Base-by-base conservation (phyloP, 495 filamentous ascomycete genomes). In the Bathelium albidoporum region DNA sequence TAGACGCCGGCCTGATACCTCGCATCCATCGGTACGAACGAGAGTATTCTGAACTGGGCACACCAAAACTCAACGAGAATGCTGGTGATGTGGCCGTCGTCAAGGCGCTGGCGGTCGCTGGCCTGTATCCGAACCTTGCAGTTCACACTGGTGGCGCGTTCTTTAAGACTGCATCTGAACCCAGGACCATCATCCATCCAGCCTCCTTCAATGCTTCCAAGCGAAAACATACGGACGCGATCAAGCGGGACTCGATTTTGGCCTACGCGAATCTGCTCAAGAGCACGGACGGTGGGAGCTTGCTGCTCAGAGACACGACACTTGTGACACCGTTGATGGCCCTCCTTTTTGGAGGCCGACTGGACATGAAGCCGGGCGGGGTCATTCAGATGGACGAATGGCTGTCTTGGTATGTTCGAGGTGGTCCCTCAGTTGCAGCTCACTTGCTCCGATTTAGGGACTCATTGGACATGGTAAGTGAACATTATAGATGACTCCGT, bases 111-210 rank as follows among this genome's bases (percentile, higher is more conserved):
- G 62, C 75, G 5, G 65, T 80, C 18, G 76, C 81, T 39, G 78
- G 80, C 43, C 67, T 80, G 41, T 76, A 79, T 60, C 79, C 81
- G 7, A 83, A 82, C 39, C 60, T 85, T 9, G 80, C 78, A 3
- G 68, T 77, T 28, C 68, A 62, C n/a, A 67, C 73, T 26, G 70
- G 70, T n/a, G 70, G 68, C 24, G 58, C 62, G 4, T 69, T 75
- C 41, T 68, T 58, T 34, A 72, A 75, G 22, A 81, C 79, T 11
- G 65, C 70, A 1, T 71, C 65, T 60, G 79, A 80, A 65, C 74
- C 75, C 20, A 68, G 67, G 39, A 71, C 72, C 9, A 64, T 81
- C 58, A 72, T 81, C 62, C 79, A 81, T 61, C 77, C 76, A 2
- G 69, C 71, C 1, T 82, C 80, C 11, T 55, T 75, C 55, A 79